Evolutionary conservation across 768 basidiomycete genomes (phyloP), one percentile per base, ranked within the genome.

Genomic region (Suillus occidentalis): DNA sequence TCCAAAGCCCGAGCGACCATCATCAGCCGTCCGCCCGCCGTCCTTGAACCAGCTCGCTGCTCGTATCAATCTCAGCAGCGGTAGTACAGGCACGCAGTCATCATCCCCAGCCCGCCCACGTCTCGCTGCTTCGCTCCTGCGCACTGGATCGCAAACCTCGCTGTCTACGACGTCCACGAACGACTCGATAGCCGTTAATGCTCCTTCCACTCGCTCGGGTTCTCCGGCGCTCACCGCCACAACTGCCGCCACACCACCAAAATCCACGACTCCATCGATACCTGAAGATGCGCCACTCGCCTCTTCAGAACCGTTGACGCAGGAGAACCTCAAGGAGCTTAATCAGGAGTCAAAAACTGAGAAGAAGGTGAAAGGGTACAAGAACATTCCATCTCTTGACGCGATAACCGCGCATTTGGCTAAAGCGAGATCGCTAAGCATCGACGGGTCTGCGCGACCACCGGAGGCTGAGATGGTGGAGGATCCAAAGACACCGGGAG

Each of bases 311-410:
- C 81, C 85, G 6, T 79, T 92, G 65, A 92, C 90, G 3, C 77
- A 81, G 4, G 91, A 92, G 71, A 85, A 82, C 60, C 80, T 92
- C 40, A 85, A 88, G 64, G 83, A 86, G 74, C 82, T 87, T 12
- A 84, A 90, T 68, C 80, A 85, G 67, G 87, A 89, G 75, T 84
- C 79, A 0, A 70, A 3, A 22, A 50, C 39, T 36, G 78, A 78
- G 74, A 76, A 74, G 68, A 84, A 82, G 75, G 71, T 79, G 62
- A 77, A 78, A 43, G 92, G 92, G 28, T 94, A 92, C 78, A 94
- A 93, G 87, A 94, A 93, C 72, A 90, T 94, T 52, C 93, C 93
- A 16, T 87, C 85, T 67, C 84, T 95, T 62, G 92, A 94, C 72
- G 91, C 90, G 36, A 94, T 95, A 79, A 91, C 92, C 1, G 89